Conservation (phyloP, 1,284 basidiomycete genomes). For the Pseudozyma hubeiensis region DNA sequence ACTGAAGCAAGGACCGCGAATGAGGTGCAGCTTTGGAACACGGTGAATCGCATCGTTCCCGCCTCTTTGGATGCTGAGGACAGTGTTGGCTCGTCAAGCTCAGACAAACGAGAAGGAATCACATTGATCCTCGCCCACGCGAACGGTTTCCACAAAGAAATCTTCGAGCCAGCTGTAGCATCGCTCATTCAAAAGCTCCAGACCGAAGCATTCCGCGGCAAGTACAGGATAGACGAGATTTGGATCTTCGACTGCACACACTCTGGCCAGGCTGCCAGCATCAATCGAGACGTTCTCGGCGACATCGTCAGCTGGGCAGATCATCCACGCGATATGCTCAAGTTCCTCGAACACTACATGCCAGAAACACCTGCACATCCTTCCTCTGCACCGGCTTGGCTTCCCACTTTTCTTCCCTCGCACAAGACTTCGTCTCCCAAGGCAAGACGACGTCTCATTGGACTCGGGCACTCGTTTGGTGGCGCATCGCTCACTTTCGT, state of each 20-base stretch:
- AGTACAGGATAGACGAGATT: conserved; percentile 75
- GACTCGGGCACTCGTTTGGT: conserved; percentile 80
- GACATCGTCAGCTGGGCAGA: conserved; percentile 78
- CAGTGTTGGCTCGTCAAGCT: neutral
- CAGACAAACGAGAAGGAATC: conserved; percentile 60
- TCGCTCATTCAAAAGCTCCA: conserved; percentile 69
- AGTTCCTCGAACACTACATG: conserved; percentile 76
- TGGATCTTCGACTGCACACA: conserved; percentile 83
- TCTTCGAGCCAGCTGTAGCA: conserved; percentile 77
- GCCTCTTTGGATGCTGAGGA: conserved; percentile 18
- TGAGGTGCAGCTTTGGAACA: conserved; percentile 48
- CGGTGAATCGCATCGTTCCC: conserved; percentile 41
- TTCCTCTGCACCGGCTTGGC: conserved; percentile 31
- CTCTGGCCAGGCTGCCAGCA: conserved; percentile 79
- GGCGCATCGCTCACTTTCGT: conserved; percentile 71
- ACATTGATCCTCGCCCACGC: conserved; percentile 82
- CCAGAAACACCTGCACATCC: conserved; percentile 66
- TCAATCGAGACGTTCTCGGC: conserved; percentile 75
- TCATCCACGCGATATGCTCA: conserved; percentile 78
- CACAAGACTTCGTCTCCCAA: conserved; percentile 24
- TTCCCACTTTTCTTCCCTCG: conserved; percentile 40
- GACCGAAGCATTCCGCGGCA: conserved; percentile 21
- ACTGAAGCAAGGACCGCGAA: conserved; percentile 30
- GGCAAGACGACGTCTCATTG: conserved; percentile 71
- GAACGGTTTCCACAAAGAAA: conserved; percentile 85